Conservation (phyloP, 805 yeast genomes). For the Komagataella pastoris region DNA sequence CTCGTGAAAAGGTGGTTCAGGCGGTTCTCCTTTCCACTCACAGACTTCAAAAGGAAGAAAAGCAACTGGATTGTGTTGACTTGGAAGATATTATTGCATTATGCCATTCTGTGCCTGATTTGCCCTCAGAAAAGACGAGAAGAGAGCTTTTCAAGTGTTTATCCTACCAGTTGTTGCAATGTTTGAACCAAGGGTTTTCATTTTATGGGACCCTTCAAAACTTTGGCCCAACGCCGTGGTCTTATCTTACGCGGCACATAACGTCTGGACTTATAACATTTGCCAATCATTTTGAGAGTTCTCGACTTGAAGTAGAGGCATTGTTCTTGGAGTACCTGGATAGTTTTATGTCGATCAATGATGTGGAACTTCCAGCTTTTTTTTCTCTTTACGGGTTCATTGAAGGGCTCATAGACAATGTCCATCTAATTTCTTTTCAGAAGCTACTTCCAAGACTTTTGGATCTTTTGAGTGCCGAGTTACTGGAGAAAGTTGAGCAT, state of each 20-base stretch:
- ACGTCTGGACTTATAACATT: not conserved
- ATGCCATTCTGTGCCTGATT: not conserved
- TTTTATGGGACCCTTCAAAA: not conserved
- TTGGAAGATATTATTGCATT: not conserved
- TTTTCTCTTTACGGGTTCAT: conserved; percentile 18
- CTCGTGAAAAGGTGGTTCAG: not conserved
- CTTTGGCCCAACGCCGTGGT: not conserved
- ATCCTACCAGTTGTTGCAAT: not conserved
- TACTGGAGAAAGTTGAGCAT: conserved; percentile 12
- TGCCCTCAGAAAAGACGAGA: not conserved
- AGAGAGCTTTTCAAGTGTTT: not conserved
- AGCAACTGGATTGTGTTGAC: not conserved
- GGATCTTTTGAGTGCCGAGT: conserved; percentile 14
- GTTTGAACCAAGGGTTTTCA: not conserved
- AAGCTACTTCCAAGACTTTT: conserved; percentile 7
- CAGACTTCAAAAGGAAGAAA: not conserved
- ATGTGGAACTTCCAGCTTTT: not conserved
- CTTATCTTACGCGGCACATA: not conserved
- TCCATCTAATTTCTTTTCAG: conserved; percentile 9
- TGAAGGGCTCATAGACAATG: conserved; percentile 14
- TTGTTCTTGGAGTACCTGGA: not conserved
- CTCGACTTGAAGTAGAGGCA: not conserved
- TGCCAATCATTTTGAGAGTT: not conserved
- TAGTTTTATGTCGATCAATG: not conserved
- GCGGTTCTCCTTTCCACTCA: not conserved